These are phyloP conservation scores for Umbilicaria muhlenbergii DNA, from an alignment of 495 filamentous ascomycete species.

Conservation along the genomic window DNA sequence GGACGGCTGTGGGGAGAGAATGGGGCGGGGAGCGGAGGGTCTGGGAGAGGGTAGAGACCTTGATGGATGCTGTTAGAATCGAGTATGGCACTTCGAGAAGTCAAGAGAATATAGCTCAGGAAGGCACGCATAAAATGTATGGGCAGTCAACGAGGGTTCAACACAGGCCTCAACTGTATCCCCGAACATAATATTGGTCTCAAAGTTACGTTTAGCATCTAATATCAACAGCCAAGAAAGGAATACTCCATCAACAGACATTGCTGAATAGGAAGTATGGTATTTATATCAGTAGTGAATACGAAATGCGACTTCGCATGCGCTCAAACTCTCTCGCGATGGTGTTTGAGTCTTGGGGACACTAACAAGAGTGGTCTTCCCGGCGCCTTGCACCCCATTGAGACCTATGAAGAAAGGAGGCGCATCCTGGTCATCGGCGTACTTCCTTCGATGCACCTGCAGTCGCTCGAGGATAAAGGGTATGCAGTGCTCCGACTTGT, in stretches of 20 bases:
- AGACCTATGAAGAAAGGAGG: conserved; percentile 43
- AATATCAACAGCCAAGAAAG: too few relatives aligned
- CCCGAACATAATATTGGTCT: too few relatives aligned
- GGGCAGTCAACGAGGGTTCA: too few relatives aligned
- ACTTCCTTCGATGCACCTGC: conserved; percentile 28
- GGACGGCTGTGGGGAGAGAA: conserved; percentile 53
- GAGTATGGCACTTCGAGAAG: not conserved
- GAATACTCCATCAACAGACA: too few relatives aligned
- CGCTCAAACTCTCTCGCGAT: not conserved
- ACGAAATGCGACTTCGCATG: too few relatives aligned
- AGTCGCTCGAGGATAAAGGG: conserved; percentile 66
- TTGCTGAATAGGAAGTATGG: too few relatives aligned
- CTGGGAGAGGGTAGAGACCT: conserved; percentile 49
- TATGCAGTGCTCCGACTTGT: conserved; percentile 76
- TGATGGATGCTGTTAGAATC: not conserved
- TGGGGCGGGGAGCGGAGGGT: conserved; percentile 52
- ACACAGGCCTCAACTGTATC: too few relatives aligned
- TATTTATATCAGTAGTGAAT: too few relatives aligned
- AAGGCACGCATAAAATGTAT: not conserved
- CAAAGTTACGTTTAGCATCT: too few relatives aligned
- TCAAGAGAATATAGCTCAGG: not conserved
- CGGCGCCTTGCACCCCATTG: conserved; percentile 68
- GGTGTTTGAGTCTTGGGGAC: not conserved
- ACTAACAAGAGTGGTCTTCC: conserved; percentile 74
- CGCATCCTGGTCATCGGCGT: conserved; percentile 15